Evolutionary conservation across 805 yeast genomes (phyloP), one percentile per base, ranked within the genome.

Genomic region (Yarrowia sp.): DNA sequence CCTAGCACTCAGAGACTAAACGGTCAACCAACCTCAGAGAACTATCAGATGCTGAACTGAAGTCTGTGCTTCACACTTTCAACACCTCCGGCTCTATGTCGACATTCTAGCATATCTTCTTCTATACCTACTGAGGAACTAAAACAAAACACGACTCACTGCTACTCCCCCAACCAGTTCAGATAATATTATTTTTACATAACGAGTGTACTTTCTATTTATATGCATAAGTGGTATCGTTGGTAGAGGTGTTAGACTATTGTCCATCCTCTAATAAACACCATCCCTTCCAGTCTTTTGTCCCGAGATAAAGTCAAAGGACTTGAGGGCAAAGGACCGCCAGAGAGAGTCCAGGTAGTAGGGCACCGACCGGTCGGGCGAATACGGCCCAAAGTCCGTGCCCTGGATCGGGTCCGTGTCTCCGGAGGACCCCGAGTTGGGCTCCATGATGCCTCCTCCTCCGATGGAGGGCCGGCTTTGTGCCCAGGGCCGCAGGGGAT

Each of bases 331-430:
- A 48, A 49, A 48, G 12, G 55, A 48, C 15, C 67, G 56, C 67
- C 67, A 63, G 16, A 63, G 56, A 3, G 67, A 63, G 56, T 63
- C 67, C 56, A 63, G 46, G 48, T 63, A 63, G 40, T 63, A 63
- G 8, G 67, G 67, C 2, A 63, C 38, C n/a, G 56, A 48, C 9
- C 67, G 45, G 56, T 63, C 67, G 22, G 67, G 48, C 45, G 67
- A 63, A 32, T 63, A 63, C 1, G 67, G 67, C 2, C 67, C 67
- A 26, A 63, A 63, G 32, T 63, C 67, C 32, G 67, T 38, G 26
- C 65, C 65, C 42, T 35, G 65, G 35, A 59, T 35, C 19, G 67
- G 56, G 46, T 48, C 67, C 8, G 36, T 43, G 19, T 58, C 64
- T 7, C 32, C 58, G 5, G 38, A 15, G 2, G 41, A 9, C 8